Conservation (phyloP, 257 asterid genomes). For the Cinchona pubescens region DNA sequence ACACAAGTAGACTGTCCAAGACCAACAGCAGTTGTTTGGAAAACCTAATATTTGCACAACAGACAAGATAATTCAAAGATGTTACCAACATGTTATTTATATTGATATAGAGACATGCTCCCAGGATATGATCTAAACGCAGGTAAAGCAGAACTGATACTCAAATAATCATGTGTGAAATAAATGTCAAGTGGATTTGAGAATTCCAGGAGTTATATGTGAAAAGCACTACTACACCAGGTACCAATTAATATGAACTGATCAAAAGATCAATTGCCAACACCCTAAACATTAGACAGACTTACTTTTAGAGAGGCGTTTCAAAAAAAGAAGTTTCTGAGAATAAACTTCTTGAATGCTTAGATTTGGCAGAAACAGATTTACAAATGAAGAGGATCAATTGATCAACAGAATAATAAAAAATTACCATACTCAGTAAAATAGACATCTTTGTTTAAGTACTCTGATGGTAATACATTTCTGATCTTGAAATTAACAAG, state of each 20-base stretch:
- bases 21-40: slow-evolving; percentile 98
- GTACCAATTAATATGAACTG: neutral
- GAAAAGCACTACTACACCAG: neutral
- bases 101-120: neutral
- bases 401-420: neutral
- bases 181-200: neutral
- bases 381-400: neutral
- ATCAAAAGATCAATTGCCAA: neutral
- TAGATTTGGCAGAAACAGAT: neutral
- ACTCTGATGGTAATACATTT: neutral
- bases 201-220: neutral
- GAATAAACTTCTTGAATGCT: neutral
- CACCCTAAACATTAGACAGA: neutral
- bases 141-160: neutral
- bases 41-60: slow-evolving; percentile 50
- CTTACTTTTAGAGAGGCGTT: neutral
- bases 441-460: too few relatives aligned
- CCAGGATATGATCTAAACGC: neutral
- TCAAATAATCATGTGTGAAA: neutral
- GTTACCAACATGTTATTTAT: neutral
- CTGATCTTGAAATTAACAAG: neutral
- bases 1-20: slow-evolving; percentile 97
- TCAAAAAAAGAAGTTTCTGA: neutral
- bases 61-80: slow-evolving; percentile 18
- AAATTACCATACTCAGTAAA: neutral